These are phyloP conservation scores for Candida glucosophila DNA, from an alignment of 1,139 yeast genomes.

Conservation along the genomic window DNA sequence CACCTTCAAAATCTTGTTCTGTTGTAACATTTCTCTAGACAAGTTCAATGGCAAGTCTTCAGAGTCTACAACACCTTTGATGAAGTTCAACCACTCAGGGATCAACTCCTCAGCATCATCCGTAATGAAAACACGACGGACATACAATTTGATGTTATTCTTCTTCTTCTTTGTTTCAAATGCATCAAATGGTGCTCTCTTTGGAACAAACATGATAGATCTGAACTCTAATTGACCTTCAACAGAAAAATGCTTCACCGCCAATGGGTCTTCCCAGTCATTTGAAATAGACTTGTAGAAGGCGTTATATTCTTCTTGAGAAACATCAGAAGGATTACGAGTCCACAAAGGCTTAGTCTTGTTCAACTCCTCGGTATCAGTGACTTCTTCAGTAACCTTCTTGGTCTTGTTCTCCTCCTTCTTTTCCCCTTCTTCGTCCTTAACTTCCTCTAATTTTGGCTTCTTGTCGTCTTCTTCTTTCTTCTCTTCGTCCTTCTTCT, in stretches of 20 bases:
- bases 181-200: constrained; percentile 98
- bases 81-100: constrained; percentile 98
- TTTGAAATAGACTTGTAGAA: constrained; percentile 99
- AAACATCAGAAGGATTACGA: constrained; percentile 94
- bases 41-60: constrained; percentile 99
- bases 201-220: constrained; percentile 96
- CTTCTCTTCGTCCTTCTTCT: constrained; percentile 41
- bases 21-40: constrained; percentile 99
- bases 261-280: constrained; percentile 99
- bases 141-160: constrained; percentile 97
- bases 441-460: constrained; percentile 68
- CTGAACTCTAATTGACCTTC: constrained; percentile 99
- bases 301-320: constrained; percentile 98
- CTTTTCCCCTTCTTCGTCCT: constrained; percentile 51
- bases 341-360: constrained; percentile 99
- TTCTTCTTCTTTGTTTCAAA: constrained; percentile 98
- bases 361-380: constrained; percentile 95
- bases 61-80: constrained; percentile 99
- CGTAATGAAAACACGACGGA: constrained; percentile 98
- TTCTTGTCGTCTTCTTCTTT: constrained; percentile 40
- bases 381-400: constrained; percentile 77
- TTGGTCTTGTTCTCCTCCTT: constrained; percentile 67
- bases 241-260: constrained; percentile 98
- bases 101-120: constrained; percentile 99
- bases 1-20: constrained; percentile 98